Evolutionary conservation across 1,139 yeast genomes (phyloP), one percentile per base, ranked within the genome.

Genomic region (Taphrina betulina): DNA sequence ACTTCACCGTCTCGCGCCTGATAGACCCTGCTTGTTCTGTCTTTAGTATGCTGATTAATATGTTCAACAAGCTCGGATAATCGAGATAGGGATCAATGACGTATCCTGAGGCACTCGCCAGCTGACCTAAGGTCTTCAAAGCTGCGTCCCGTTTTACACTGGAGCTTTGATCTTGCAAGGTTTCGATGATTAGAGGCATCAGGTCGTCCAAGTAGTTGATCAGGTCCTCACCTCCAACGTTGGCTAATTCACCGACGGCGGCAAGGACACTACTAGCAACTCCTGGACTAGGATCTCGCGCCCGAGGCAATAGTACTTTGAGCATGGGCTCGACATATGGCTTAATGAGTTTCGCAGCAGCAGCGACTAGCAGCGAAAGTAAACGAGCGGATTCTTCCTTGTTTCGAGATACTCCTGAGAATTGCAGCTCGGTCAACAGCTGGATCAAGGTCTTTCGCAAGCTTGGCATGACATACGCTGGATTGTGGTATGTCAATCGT

Each of bases 391-490:
- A 83, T 67, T 90, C 96, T 68, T 92, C 98, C 65, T 85, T 86
- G 62, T 82, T 85, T 23, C 95, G 74, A 23, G 90, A 76, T 55
- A 53, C 54, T 7, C 83, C 79, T 2, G 96, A 85, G 68, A 83
- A 89, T 63, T 89, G 95, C 52, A 94, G 72, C 62, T 88, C 85
- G 0, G 96, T 87, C 51, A 94, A 71, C 17, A 90, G 74, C 68
- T 92, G 96, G 53, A 94, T 82, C 60, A 94, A 72, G 0, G 94
- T 82, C 66, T 88, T 90, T 63, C 98, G 75, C 57, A 94, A 74
- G 1, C 95, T 85, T 0, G 99, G 98, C 24, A 90, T 92, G 61
- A 92, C 88, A 68, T 88, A 90, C 0, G 98, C 97, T 0, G 99
- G 97, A 65, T 94, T 94, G 35, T 88, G 83, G 3, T 81, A 73